Evolutionary conservation across 352 stramenopile species (phyloP), one percentile per base, ranked within the genome.

Genomic region (Pythium biforme): DNA sequence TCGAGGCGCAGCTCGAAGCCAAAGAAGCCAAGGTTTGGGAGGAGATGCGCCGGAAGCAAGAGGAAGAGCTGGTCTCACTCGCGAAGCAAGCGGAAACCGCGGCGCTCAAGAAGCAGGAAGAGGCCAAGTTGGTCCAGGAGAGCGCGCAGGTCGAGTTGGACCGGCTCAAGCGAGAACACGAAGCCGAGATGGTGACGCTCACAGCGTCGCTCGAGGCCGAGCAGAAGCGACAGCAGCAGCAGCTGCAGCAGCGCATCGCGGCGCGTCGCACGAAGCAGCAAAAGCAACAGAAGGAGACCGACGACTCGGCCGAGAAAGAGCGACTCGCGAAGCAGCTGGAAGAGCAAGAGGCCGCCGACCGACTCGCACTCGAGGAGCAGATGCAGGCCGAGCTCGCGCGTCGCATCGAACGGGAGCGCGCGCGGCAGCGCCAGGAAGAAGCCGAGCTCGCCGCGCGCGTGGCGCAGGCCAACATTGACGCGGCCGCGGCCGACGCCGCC

Each of bases 161-260:
- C 17, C 75, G 83, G 3, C 55, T 92, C 25, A 82, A 85, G 47
- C 54, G 76, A 14, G 79, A 89, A 47, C 83, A 92, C 27, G 79
- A 89, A 49, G 59, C 65, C 22, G 80, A 92, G 46, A 71, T 92
- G 64, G 68, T 65, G n/a, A 66, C 63, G 9, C 58, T 92, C n/a
- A 80, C 76, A 6, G 66, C 63, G 2, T 86, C 83, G 5, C 62
- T 90, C 15, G 61, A 78, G 15, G 73, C 69, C 14, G 83, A 64
- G 20, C 60, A 67, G 33, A 67, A 61, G 34, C 60, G 60, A 0
- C 60, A 67, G 52, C 81, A 92, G 56, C 70, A 83, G 47, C 86
- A 89, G 46, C 64, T 92, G n/a, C 77, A 90, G 43, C 76, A 86
- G 50, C 81, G 81, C 15, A 88, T 90, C 29, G 68, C 69, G 14